Percentiles rank a stretch among this genome's conserved stretches.
These are phyloP conservation scores for Pontederia paniculata DNA, from an alignment of 176 grass and related monocot species.

Conservation along the genomic window DNA sequence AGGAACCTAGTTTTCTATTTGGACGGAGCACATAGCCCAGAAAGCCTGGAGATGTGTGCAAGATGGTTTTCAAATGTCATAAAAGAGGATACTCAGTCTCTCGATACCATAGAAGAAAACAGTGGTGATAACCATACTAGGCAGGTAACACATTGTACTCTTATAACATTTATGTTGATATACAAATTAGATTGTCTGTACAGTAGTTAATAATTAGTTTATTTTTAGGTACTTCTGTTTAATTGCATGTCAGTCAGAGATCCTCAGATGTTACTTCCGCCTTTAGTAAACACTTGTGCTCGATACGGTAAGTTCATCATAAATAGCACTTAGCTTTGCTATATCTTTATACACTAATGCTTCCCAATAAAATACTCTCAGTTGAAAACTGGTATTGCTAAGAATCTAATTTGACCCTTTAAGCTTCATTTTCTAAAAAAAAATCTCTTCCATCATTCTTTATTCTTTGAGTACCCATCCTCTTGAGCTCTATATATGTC, in stretches of 20 bases:
- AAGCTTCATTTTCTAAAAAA: too few relatives aligned
- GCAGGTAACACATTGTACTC: conserved; percentile 31
- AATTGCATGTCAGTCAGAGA: conserved; percentile 99
- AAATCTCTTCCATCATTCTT: too few relatives aligned
- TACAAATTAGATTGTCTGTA: background rate
- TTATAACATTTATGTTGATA: conserved; percentile 13
- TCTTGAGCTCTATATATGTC: too few relatives aligned
- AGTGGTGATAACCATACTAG: conserved; percentile 22
- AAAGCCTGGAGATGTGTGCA: conserved; percentile 87
- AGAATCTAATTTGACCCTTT: too few relatives aligned
- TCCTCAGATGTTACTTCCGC: conserved; percentile 72
- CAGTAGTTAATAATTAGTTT: background rate
- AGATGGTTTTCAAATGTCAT: conserved; percentile 67
- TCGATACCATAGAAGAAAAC: conserved; percentile 25
- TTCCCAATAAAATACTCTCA: too few relatives aligned
- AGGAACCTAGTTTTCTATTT: conserved; percentile 49
- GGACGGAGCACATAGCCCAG: conserved; percentile 82
- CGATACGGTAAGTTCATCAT: conserved; percentile 45
- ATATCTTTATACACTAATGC: background rate
- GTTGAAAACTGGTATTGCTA: too few relatives aligned
- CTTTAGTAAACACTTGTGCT: conserved; percentile 47
- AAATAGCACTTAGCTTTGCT: conserved; percentile 1
- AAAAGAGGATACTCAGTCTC: conserved; percentile 24
- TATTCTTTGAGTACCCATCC: too few relatives aligned
- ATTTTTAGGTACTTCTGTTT: conserved; percentile 75